A percentile compares a stretch with the other conserved stretches of the same genome.
phyloP scores from a whole-genome alignment of 139 green algal genomes.

The Asterochloris sp. region DNA sequence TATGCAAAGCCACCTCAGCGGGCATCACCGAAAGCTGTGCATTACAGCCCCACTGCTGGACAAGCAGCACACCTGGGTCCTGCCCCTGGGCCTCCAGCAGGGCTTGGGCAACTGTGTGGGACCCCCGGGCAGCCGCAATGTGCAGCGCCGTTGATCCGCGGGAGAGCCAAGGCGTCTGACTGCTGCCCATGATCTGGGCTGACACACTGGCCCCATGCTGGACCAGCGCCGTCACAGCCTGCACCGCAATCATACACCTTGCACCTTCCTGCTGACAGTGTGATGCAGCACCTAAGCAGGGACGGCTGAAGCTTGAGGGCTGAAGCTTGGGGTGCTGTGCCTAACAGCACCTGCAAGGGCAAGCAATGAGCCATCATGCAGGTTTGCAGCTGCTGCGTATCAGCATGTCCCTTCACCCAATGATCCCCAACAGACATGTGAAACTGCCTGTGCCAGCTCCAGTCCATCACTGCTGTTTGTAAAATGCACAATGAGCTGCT shows the following conservation, averaged over 20 bases:
- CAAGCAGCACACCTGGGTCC: slow-evolving; percentile 1
- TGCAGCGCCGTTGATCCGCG: slow-evolving; percentile 27
- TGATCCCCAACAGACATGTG: no score
- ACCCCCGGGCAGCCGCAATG: slow-evolving; percentile 22
- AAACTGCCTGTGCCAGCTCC: no score
- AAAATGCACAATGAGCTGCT: not conserved
- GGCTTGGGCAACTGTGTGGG: slow-evolving; percentile 1
- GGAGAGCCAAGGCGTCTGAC: slow-evolving; percentile 7
- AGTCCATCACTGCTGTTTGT: no score
- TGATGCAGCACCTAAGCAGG: not conserved
- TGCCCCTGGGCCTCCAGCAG: slow-evolving; percentile 14
- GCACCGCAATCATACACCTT: not conserved
- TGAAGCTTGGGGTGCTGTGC: not conserved
- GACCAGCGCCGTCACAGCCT: slow-evolving; percentile 9
- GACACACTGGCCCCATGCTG: slow-evolving; percentile 10
- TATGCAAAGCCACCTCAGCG: no score
- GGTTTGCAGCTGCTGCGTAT: no score
- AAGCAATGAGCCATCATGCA: not conserved
- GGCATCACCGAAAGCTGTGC: not conserved
- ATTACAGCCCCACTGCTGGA: not conserved
- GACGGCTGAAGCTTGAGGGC: not conserved
- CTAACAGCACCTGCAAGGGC: not conserved
- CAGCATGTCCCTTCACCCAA: no score
- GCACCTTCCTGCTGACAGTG: not conserved
- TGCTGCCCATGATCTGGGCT: slow-evolving; percentile 4